phyloP scores from a whole-genome alignment of 148 eudicot species.

The Hydrangea macrophylla region DNA sequence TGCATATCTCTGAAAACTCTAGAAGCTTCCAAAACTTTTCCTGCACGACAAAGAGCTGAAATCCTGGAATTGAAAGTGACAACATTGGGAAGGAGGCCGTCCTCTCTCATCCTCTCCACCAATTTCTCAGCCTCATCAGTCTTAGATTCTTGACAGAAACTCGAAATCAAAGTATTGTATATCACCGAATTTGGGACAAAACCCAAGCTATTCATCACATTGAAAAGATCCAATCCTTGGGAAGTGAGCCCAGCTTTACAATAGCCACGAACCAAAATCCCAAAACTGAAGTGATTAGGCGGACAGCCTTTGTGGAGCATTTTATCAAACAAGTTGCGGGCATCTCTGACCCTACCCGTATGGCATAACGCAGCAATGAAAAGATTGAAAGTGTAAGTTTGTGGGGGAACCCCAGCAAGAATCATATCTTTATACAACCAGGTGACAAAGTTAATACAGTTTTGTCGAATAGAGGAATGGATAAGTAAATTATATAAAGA shows the following conservation, averaged over 20 bases:
- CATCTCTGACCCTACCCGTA: conserved; percentile 57
- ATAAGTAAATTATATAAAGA: conserved; percentile 63
- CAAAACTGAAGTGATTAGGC: conserved; percentile 78
- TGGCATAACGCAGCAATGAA: conserved; percentile 70
- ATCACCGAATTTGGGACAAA: conserved; percentile 52
- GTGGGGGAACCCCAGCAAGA: conserved; percentile 51
- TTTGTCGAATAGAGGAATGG: conserved; percentile 30
- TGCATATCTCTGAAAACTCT: conserved; percentile 95
- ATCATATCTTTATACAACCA: conserved; percentile 76
- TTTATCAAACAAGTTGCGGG: conserved; percentile 76
- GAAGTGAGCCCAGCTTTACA: conserved; percentile 48
- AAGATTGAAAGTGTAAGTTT: conserved; percentile 76
- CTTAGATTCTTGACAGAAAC: conserved; percentile 71
- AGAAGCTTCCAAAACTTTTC: conserved; percentile 85
- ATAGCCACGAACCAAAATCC: conserved; percentile 83
- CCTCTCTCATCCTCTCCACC: conserved; percentile 78
- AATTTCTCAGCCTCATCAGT: conserved; percentile 73
- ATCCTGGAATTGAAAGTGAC: conserved; percentile 93
- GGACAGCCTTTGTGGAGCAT: conserved; percentile 72
- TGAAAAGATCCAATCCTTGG: conserved; percentile 57
- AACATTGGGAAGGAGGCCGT: conserved; percentile 67
- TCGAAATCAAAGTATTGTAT: conserved; percentile 76
- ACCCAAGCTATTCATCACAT: conserved; percentile 44
- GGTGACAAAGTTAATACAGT: conserved; percentile 30
- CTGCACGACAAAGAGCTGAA: conserved; percentile 63